phyloP scores from a whole-genome alignment of 148 eudicot genomes.

The Chenopodium album region DNA sequence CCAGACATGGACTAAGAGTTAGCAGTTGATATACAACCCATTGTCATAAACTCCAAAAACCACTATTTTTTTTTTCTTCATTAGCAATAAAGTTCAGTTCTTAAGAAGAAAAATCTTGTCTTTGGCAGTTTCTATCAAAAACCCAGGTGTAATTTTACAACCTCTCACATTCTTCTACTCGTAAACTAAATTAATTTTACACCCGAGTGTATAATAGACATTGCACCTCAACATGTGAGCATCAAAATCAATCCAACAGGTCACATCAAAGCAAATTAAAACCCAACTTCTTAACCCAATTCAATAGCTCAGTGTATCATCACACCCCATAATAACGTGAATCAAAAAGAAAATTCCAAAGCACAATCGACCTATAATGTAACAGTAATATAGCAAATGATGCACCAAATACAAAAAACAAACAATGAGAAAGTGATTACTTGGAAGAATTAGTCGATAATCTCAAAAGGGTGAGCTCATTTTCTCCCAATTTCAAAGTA shows the following conservation, averaged over 20 bases:
- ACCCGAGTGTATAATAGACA: no score
- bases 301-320: background rate
- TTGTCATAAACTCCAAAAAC: background rate
- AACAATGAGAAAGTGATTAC: constrained; percentile 17
- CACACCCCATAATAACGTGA: background rate
- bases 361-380: background rate
- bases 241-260: background rate
- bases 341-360: background rate
- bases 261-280: constrained; percentile 2
- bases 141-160: no score
- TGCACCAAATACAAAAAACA: background rate
- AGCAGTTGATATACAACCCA: background rate
- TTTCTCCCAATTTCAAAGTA: constrained; percentile 41
- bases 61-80: background rate
- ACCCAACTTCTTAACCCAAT: background rate
- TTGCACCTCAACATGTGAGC: background rate
- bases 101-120: background rate
- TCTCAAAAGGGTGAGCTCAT: constrained; percentile 47
- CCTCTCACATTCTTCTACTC: no score
- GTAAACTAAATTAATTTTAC: no score
- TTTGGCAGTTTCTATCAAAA: no score
- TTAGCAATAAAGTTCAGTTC: background rate
- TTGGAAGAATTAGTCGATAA: constrained; percentile 32
- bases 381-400: background rate
- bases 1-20: no score